phyloP scores from a whole-genome alignment of 192 early-diverging fungal species.

The Chytriomyces sp. region DNA sequence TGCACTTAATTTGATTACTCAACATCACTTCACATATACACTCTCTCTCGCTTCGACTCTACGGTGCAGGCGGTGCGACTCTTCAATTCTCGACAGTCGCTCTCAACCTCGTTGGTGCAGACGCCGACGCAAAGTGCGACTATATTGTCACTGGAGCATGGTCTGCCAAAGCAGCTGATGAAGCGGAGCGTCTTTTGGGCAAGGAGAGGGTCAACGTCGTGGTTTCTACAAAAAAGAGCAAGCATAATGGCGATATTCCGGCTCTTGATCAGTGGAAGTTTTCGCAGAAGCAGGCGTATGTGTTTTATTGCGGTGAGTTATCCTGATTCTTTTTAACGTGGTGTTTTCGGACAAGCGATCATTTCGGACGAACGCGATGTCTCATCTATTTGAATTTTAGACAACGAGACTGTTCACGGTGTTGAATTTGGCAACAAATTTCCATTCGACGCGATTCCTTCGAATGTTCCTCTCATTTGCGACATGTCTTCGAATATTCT shows the following conservation, averaged over 20 bases:
- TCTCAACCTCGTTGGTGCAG: conserved; percentile 77
- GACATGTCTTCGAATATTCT: conserved; percentile 69
- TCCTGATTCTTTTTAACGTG: too few relatives aligned
- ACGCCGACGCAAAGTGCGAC: conserved; percentile 66
- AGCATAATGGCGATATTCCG: conserved; percentile 63
- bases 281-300: conserved; percentile 76
- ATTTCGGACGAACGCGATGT: not conserved
- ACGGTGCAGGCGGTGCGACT: conserved; percentile 87
- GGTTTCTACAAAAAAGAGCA: conserved; percentile 63
- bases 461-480: conserved; percentile 78
- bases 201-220: conserved; percentile 76
- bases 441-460: conserved; percentile 46
- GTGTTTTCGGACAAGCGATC: too few relatives aligned
- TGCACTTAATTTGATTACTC: not conserved
- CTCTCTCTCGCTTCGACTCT: too few relatives aligned
- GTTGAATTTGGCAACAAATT: conserved; percentile 81
- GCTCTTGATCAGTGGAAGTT: conserved; percentile 69
- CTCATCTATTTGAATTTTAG: not conserved
- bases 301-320: conserved; percentile 82
- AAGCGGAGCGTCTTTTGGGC: conserved; percentile 77
- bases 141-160: conserved; percentile 92
- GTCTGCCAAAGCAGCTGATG: conserved; percentile 85
- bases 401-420: conserved; percentile 98
- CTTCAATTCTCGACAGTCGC: conserved; percentile 90
- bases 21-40: too few relatives aligned